A percentile compares a stretch with the other conserved stretches of the same genome.
phyloP scores from a whole-genome alignment of 2,329 filamentous ascomycete species.

The Verticillium albo-atrum region DNA sequence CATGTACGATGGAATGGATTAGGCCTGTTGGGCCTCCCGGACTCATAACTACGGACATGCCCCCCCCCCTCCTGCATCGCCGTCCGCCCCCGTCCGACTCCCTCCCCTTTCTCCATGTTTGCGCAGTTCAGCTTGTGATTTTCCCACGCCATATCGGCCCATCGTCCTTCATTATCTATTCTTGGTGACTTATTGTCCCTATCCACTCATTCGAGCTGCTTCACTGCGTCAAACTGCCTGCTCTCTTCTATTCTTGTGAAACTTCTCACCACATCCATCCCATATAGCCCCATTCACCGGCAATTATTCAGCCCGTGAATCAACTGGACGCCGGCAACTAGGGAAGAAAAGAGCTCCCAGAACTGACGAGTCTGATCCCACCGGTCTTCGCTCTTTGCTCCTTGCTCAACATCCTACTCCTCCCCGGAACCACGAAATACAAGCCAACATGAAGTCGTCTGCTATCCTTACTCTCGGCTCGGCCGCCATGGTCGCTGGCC shows the following conservation, averaged over 20 bases:
- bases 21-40: not conserved
- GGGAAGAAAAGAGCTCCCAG: not conserved
- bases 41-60: not conserved
- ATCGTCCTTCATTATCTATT: constrained; percentile 7
- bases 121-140: not conserved
- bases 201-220: constrained; percentile 11
- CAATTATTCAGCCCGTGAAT: not conserved
- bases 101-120: not conserved
- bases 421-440: not conserved
- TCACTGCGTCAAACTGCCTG: not conserved
- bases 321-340: not conserved
- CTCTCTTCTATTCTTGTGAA: not conserved
- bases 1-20: not conserved
- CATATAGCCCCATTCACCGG: not conserved
- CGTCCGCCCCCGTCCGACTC: not conserved
- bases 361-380: not conserved
- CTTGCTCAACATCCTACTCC: not conserved
- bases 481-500: constrained; percentile 22
- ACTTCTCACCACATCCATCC: not conserved
- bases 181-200: constrained; percentile 9
- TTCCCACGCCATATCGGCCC: not conserved
- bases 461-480: constrained; percentile 20
- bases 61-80: not conserved
- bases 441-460: constrained; percentile 24
- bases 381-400: not conserved